Conservation (phyloP, 2,329 filamentous ascomycete genomes). For the Lomentospora prolificans region DNA sequence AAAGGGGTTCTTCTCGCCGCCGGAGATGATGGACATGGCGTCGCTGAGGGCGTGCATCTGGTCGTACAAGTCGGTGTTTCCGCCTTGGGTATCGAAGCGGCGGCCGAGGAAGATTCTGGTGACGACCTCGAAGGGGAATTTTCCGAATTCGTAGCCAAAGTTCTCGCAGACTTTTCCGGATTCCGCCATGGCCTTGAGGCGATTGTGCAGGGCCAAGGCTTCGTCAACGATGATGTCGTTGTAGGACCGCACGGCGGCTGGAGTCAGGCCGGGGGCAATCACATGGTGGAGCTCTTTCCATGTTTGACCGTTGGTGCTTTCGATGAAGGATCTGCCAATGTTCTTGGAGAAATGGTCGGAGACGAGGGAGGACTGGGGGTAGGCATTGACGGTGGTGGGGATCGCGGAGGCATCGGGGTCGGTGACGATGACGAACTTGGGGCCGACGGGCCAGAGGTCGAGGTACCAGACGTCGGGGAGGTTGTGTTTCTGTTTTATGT, state of each 20-base stretch:
- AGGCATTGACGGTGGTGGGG: slow-evolving; percentile 14
- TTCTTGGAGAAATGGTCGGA: slow-evolving; percentile 15
- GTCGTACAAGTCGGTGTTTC: slow-evolving; percentile 13
- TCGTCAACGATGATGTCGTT: slow-evolving; percentile 17
- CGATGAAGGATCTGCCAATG: slow-evolving; percentile 15
- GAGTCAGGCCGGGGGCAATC: slow-evolving; percentile 20
- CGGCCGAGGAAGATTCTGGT: slow-evolving; percentile 15
- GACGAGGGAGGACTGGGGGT: slow-evolving; percentile 15
- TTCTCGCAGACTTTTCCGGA: slow-evolving; percentile 10
- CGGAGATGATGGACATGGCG: slow-evolving; percentile 8
- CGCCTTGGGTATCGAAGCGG: slow-evolving; percentile 14
- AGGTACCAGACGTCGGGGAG: slow-evolving; percentile 23
- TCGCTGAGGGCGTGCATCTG: slow-evolving; percentile 7
- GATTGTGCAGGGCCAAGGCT: slow-evolving; percentile 14
- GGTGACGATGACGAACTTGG: slow-evolving; percentile 17
- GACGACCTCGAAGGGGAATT: slow-evolving; percentile 17
- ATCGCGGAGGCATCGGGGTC: slow-evolving; percentile 18
- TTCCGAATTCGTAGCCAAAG: slow-evolving; percentile 13
- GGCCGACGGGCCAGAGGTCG: slow-evolving; percentile 20
- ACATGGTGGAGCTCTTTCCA: slow-evolving; percentile 20
- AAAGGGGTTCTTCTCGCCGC: slow-evolving; percentile 2
- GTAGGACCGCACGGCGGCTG: slow-evolving; percentile 16
- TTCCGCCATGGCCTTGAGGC: slow-evolving; percentile 9
- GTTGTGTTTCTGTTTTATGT: slow-evolving; percentile 15
- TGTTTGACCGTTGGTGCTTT: slow-evolving; percentile 16